Evolutionary conservation across 176 grass and related monocot genomes (phyloP).

Genomic region (Avena eriantha): DNA sequence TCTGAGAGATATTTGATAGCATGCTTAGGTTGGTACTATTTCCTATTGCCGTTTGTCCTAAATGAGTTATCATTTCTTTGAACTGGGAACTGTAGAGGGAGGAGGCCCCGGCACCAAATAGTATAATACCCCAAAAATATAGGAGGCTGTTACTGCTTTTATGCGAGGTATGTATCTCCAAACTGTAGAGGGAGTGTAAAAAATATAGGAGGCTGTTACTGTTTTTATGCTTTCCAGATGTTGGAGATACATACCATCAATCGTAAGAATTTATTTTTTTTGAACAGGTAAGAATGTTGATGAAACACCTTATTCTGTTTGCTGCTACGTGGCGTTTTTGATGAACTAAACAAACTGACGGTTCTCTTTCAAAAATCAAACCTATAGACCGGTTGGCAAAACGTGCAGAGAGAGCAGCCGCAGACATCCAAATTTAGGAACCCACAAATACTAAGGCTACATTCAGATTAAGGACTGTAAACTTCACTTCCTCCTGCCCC

Average conservation of each 20-base stretch:
- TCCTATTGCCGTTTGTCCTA: too few species aligned
- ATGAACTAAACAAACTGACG: too few species aligned
- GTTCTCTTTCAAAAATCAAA: too few species aligned
- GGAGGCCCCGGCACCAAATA: background rate
- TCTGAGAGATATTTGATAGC: constrained; percentile 98
- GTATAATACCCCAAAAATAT: too few species aligned
- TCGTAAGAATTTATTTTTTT: background rate
- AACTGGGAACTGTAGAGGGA: background rate
- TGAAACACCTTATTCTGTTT: constrained; percentile 11
- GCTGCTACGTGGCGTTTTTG: background rate
- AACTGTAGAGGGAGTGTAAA: background rate
- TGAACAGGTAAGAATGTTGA: background rate
- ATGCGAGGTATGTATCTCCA: too few species aligned
- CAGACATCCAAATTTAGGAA: too few species aligned
- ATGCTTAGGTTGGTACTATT: constrained; percentile 59
- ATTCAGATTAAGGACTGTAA: too few species aligned
- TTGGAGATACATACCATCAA: background rate
- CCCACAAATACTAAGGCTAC: too few species aligned
- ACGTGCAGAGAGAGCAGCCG: too few species aligned
- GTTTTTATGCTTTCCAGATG: background rate
- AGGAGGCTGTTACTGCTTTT: too few species aligned
- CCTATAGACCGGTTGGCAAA: too few species aligned
- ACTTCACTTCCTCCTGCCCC: too few species aligned
- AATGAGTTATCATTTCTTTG: background rate
- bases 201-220: background rate